phyloP scores from a whole-genome alignment of 2,329 filamentous ascomycete genomes.

The Sordariomycetes sp. region DNA sequence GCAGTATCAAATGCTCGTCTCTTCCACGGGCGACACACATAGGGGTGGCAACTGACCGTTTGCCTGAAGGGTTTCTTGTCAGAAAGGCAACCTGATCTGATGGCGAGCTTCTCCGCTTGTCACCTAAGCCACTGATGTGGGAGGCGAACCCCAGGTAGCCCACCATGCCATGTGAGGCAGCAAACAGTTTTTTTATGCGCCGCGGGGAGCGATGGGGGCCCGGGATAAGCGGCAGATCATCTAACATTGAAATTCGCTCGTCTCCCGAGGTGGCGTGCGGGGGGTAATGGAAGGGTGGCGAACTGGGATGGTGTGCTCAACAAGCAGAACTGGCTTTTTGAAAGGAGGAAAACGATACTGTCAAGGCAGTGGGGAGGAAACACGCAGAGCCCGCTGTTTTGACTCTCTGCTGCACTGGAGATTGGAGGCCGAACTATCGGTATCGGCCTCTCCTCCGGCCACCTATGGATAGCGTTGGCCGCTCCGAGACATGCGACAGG shows the following conservation, averaged over 20 bases:
- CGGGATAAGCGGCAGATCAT: not conserved
- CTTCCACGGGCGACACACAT: not conserved
- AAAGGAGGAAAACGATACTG: too few species aligned
- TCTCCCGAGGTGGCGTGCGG: not conserved
- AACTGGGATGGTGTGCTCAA: too few species aligned
- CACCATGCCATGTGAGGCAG: not conserved
- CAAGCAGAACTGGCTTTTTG: too few species aligned
- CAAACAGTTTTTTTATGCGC: slow-evolving; percentile 1
- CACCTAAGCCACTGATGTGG: not conserved
- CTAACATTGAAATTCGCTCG: slow-evolving; percentile 1
- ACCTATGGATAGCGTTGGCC: not conserved
- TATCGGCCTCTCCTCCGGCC: not conserved
- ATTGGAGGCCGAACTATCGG: too few species aligned
- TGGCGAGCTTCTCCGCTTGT: not conserved
- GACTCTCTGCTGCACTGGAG: too few species aligned
- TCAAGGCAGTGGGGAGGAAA: too few species aligned
- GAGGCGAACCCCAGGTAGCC: not conserved
- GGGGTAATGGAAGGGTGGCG: too few species aligned
- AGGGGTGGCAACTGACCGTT: not conserved
- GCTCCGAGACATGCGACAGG: not conserved
- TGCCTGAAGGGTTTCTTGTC: not conserved
- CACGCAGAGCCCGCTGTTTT: too few species aligned
- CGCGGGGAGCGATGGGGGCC: not conserved
- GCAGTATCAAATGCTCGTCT: not conserved
- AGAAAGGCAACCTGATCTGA: not conserved